phyloP scores from a whole-genome alignment of 371 early-diverging fungal species.

The Syncephalastrum sp. region DNA sequence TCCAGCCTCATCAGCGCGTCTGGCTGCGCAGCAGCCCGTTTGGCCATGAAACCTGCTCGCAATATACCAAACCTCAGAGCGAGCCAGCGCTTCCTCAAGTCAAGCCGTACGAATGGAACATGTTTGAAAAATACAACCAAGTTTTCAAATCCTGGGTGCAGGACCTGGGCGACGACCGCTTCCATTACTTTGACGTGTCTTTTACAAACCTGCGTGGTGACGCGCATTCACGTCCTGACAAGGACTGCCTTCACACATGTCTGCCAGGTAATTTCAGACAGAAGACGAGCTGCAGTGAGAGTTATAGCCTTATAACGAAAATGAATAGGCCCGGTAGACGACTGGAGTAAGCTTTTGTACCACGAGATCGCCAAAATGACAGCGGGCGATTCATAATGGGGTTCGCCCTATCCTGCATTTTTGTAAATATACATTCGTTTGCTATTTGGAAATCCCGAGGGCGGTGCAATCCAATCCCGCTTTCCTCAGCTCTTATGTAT shows the following conservation, averaged over 20 bases:
- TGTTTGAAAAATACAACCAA: slow-evolving; percentile 31
- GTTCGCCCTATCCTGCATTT: too few species aligned
- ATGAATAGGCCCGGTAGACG: slow-evolving; percentile 28
- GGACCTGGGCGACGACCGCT: slow-evolving; percentile 23
- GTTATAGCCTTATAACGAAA: neutral
- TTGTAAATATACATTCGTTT: too few species aligned
- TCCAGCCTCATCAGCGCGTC: slow-evolving; percentile 29
- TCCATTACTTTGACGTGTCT: slow-evolving; percentile 34
- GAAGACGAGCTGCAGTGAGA: neutral
- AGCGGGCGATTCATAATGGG: neutral
- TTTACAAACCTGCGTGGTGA: slow-evolving; percentile 37
- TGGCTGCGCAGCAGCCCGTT: slow-evolving; percentile 40
- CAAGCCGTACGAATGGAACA: slow-evolving; percentile 42
- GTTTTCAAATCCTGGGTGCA: slow-evolving; percentile 30
- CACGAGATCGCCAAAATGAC: slow-evolving; percentile 29
- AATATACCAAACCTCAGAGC: slow-evolving; percentile 24
- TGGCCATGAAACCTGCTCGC: slow-evolving; percentile 39
- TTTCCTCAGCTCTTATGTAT: too few species aligned
- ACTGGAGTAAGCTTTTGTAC: slow-evolving; percentile 40
- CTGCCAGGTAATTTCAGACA: slow-evolving; percentile 22
- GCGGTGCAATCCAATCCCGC: too few species aligned
- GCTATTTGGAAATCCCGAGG: too few species aligned
- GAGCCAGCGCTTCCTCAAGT: slow-evolving; percentile 1
- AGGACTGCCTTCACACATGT: slow-evolving; percentile 38
- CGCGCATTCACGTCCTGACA: slow-evolving; percentile 37